These are phyloP conservation scores for Nannochloropsis oceanica DNA, from an alignment of 108 stramenopile genomes.

Conservation along the genomic window DNA sequence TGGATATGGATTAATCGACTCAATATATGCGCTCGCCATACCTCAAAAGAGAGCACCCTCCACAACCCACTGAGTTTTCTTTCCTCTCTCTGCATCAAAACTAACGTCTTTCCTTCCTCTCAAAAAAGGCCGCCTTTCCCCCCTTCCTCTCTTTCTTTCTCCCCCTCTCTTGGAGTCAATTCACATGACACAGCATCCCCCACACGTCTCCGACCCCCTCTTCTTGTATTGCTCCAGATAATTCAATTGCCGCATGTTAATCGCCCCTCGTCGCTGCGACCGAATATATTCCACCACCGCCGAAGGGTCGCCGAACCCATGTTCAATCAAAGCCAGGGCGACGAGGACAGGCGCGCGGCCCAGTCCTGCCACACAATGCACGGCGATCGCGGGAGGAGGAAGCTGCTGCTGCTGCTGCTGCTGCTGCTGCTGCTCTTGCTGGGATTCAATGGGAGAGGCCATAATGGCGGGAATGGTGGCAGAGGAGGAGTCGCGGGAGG, in stretches of 20 bases:
- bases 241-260: conserved; percentile 79
- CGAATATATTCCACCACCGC: conserved; percentile 82
- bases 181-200: conserved; percentile 20
- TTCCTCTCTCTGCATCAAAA: no score
- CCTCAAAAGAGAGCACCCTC: no score
- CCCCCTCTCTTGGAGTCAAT: background rate
- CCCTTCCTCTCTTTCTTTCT: background rate
- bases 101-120: no score
- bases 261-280: conserved; percentile 70
- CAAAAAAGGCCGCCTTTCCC: no score
- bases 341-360: conserved; percentile 93
- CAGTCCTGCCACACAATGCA: conserved; percentile 94
- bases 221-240: conserved; percentile 73
- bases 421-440: background rate
- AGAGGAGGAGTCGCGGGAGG: no score
- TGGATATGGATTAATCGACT: no score
- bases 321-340: conserved; percentile 89
- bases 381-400: conserved; percentile 59
- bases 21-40: no score
- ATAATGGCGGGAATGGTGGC: no score
- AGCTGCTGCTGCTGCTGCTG: background rate
- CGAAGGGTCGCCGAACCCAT: conserved; percentile 68
- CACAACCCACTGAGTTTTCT: no score
- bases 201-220: conserved; percentile 3
- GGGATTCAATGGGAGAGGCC: no score